phyloP scores from a whole-genome alignment of 148 eudicot genomes.

The Amaranthus cruentus region DNA sequence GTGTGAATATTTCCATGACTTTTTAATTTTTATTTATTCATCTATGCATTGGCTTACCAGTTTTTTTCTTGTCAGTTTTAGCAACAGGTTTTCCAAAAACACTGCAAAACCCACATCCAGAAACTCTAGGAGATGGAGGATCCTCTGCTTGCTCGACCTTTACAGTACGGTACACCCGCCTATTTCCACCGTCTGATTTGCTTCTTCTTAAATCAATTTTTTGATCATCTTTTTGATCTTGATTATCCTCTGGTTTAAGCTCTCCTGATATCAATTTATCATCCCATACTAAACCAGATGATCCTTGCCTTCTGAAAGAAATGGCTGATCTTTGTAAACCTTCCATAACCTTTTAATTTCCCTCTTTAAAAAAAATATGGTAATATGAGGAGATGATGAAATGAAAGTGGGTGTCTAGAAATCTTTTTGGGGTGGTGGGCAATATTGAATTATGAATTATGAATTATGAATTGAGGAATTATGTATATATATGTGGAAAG shows the following conservation, averaged over 20 bases:
- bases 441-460: neutral
- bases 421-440: constrained; percentile 13
- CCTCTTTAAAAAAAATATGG: neutral
- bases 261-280: constrained; percentile 53
- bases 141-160: constrained; percentile 51
- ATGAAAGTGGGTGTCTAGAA: constrained; percentile 8
- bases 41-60: constrained; percentile 23
- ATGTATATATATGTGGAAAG: neutral
- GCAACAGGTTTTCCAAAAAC: constrained; percentile 36
- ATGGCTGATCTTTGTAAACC: constrained; percentile 62
- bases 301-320: constrained; percentile 70
- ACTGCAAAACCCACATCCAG: constrained; percentile 57
- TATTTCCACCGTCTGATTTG: constrained; percentile 30
- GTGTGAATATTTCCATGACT: neutral
- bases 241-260: constrained; percentile 16
- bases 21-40: neutral
- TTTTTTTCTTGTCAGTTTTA: constrained; percentile 15
- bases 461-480: constrained; percentile 12
- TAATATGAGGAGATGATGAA: neutral
- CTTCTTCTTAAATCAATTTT: constrained; percentile 19
- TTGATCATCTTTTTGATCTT: constrained; percentile 14
- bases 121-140: constrained; percentile 73
- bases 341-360: constrained; percentile 32
- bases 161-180: constrained; percentile 23
- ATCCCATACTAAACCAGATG: constrained; percentile 84